phyloP scores from a whole-genome alignment of 2,329 filamentous ascomycete species.

The Stagonosporopsis rhizophila region DNA sequence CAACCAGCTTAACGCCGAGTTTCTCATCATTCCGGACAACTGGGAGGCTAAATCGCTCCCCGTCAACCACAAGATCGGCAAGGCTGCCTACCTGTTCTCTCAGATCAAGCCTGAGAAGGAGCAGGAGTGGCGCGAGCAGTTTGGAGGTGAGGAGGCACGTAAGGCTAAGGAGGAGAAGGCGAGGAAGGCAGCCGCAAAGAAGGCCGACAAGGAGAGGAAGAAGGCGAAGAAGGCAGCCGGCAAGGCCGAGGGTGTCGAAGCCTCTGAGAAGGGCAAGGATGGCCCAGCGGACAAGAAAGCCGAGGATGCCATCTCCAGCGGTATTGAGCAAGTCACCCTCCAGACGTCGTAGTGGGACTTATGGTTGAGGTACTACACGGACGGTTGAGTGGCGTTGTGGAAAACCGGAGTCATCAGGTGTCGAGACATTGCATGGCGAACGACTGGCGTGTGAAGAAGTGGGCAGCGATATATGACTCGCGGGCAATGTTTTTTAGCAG shows the following conservation, averaged over 20 bases:
- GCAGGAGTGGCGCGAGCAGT: constrained; percentile 81
- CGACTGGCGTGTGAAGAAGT: not conserved
- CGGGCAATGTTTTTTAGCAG: constrained; percentile 8
- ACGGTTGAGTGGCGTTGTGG: not conserved
- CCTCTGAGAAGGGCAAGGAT: constrained; percentile 74
- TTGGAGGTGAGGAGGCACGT: constrained; percentile 70
- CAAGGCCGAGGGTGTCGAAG: constrained; percentile 79
- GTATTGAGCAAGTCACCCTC: constrained; percentile 54
- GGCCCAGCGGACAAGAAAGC: constrained; percentile 49
- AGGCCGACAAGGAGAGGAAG: constrained; percentile 68
- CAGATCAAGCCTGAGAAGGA: constrained; percentile 82
- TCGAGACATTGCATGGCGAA: constrained; percentile 3
- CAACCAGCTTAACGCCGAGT: constrained; percentile 71
- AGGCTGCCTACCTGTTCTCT: constrained; percentile 81
- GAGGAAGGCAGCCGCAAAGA: constrained; percentile 61
- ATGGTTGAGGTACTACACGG: not conserved
- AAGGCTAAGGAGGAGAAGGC: constrained; percentile 76
- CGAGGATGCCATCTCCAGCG: constrained; percentile 54
- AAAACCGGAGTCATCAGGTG: constrained; percentile 2
- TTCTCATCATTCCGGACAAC: constrained; percentile 64
- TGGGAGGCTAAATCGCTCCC: constrained; percentile 50
- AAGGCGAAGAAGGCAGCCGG: constrained; percentile 66
- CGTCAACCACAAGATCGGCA: constrained; percentile 81
- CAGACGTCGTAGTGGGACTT: constrained; percentile 48
- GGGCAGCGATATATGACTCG: not conserved